phyloP scores from a whole-genome alignment of 805 yeast genomes.

The Tetrapisispora nanseiensis region DNA sequence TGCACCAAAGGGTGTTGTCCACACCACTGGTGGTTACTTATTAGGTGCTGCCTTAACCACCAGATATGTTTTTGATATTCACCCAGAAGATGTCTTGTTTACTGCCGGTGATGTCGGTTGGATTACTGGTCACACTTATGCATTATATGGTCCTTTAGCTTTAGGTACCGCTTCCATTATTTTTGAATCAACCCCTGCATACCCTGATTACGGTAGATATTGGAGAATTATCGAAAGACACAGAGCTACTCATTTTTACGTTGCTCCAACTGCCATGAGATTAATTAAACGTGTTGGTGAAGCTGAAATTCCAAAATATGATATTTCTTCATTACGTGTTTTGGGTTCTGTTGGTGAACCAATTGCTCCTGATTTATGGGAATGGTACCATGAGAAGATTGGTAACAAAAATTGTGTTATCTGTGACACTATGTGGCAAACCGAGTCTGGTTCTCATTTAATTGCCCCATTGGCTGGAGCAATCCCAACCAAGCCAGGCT shows the following conservation, averaged over 20 bases:
- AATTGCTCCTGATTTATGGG: constrained; percentile 96
- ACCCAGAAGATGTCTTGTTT: constrained; percentile 76
- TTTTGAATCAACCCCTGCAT: constrained; percentile 96
- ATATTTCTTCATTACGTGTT: constrained; percentile 77
- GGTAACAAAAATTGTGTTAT: constrained; percentile 86
- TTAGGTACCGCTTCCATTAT: constrained; percentile 86
- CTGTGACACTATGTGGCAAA: constrained; percentile 97
- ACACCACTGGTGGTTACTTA: constrained; percentile 88
- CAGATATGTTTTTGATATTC: constrained; percentile 87
- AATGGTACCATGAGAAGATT: constrained; percentile 89
- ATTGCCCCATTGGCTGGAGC: constrained; percentile 93
- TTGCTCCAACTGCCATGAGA: constrained; percentile 96
- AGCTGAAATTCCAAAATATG: constrained; percentile 67
- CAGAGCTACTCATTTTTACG: constrained; percentile 91
- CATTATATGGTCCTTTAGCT: constrained; percentile 84
- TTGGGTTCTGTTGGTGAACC: constrained; percentile 99
- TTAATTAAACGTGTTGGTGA: constrained; percentile 86
- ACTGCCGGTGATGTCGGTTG: constrained; percentile 99
- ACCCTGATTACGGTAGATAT: constrained; percentile 89
- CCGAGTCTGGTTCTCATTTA: constrained; percentile 93
- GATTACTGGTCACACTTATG: constrained; percentile 98
- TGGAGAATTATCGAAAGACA: constrained; percentile 91
- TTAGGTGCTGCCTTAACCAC: constrained; percentile 89
- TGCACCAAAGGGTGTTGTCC: constrained; percentile 96
- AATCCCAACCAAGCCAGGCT: constrained; percentile 92